Percentiles rank a stretch among this genome's conserved stretches.
Conservation (phyloP, 345 rosid species). For the Linum usitatissimum region DNA sequence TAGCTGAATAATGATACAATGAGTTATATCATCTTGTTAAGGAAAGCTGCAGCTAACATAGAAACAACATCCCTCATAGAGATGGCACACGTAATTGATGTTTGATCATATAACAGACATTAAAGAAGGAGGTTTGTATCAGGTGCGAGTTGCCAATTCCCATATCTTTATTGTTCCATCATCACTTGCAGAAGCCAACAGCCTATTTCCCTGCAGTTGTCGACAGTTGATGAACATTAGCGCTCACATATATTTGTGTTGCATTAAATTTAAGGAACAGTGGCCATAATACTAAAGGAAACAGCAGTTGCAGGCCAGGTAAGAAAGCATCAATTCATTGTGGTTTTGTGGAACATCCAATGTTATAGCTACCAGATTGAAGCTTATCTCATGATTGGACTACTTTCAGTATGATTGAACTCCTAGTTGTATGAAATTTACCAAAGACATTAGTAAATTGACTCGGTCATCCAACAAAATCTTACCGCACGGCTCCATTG, state of each 20-base stretch:
- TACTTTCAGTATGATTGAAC: background rate
- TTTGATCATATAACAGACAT: background rate
- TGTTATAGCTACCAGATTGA: background rate
- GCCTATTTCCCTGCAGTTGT: conserved; percentile 32
- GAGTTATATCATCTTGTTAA: background rate
- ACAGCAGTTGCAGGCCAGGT: too few relatives aligned
- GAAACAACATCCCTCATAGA: background rate
- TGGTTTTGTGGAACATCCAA: background rate
- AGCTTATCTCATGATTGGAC: background rate
- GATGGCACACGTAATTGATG: background rate
- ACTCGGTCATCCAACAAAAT: conserved; percentile 6
- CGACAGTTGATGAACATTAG: background rate
- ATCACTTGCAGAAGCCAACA: conserved; percentile 81
- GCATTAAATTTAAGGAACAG: background rate
- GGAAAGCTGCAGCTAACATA: background rate
- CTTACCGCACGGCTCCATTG: conserved; percentile 79
- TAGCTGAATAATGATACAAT: background rate
- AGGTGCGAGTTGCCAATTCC: conserved; percentile 37
- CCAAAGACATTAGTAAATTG: background rate
- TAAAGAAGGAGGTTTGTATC: conserved; percentile 7
- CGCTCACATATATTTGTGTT: background rate
- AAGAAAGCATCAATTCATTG: conserved; percentile 1
- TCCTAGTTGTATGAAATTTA: background rate
- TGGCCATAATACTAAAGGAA: background rate
- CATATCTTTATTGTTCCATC: conserved; percentile 72